phyloP scores from a whole-genome alignment of 1,284 basidiomycete species.

The Papiliotrema fonsecae region DNA sequence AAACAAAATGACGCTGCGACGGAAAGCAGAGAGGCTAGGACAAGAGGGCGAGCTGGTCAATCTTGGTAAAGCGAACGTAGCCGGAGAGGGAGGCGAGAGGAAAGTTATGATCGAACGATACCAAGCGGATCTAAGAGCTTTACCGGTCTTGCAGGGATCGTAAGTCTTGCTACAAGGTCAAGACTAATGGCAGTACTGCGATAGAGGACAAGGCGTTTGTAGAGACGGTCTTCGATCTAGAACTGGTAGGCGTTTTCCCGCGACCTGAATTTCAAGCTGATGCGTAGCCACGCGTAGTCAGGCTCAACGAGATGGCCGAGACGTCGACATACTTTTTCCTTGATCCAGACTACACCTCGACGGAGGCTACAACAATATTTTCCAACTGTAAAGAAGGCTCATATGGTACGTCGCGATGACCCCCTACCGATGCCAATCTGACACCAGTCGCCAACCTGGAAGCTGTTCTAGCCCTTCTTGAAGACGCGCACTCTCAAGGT shows the following conservation, averaged over 20 bases:
- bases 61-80: slow-evolving; percentile 11
- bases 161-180: slow-evolving; percentile 13
- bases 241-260: slow-evolving; percentile 33
- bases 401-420: slow-evolving; percentile 9
- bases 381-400: slow-evolving; percentile 51
- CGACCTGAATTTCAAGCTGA: neutral
- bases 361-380: slow-evolving; percentile 59
- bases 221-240: slow-evolving; percentile 40
- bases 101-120: slow-evolving; percentile 32
- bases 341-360: slow-evolving; percentile 57
- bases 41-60: slow-evolving; percentile 43
- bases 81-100: slow-evolving; percentile 11
- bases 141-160: slow-evolving; percentile 27
- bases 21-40: slow-evolving; percentile 34
- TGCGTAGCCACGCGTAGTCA: slow-evolving; percentile 63
- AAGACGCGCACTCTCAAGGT: neutral
- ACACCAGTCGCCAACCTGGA: slow-evolving; percentile 19
- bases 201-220: slow-evolving; percentile 37
- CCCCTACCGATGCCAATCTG: slow-evolving; percentile 2
- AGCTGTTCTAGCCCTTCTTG: slow-evolving; percentile 8
- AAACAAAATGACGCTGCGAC: slow-evolving; percentile 44
- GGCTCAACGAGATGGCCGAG: slow-evolving; percentile 62
- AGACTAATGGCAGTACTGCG: slow-evolving; percentile 18
- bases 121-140: slow-evolving; percentile 31
- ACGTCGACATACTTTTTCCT: slow-evolving; percentile 71